Evolutionary conservation across 2,329 filamentous ascomycete species (phyloP), one percentile per base, ranked within the genome.

Genomic region (Colletotrichum scovillei): DNA sequence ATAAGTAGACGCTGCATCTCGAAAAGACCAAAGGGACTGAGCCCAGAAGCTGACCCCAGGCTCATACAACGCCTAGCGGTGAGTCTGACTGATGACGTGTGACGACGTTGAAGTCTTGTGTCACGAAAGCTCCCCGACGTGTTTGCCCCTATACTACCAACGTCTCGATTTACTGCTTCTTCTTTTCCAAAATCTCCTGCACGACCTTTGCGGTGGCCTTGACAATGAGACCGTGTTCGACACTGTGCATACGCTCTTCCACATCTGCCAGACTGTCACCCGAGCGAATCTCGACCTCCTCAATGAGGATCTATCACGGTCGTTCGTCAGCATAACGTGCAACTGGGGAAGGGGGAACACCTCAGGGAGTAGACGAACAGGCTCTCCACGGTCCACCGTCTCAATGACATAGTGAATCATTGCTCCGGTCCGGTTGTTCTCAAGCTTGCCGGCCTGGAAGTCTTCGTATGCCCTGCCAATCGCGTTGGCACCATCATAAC

Each of bases 331-430:
- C n/a, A 42, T 14, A 24, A 26, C 12, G 22, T 24, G 12, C 8
- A n/a, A 28, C 1, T 42, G 38, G 38, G 14, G 14, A 52, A n/a
- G 5, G 55, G 79, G 77, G 8, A 26, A 49, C 12, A 24, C 12
- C 97, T 92, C 30, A 22, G 9, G 11, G n/a, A 28, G n/a, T 42
- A 38, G 53, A 64, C 62, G 49, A 55, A 64, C 62, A 11, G 94
- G 92, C 75, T 89, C 86, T 2, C 95, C 95, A 78, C 92, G 89
- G 84, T 98, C 95, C 67, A 98, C 94, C 81, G 96, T 91, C 9
- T 85, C 86, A 74, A 94, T 92, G 59, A 97, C 95, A 82, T 95
- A 92, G 84, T 98, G 95, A 19, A 95, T 91, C 95, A 97, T 98
- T 67, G 97, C 92, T 0, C 95, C 95, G 0, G 95, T 97, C 76